These are phyloP conservation scores for Lichenothelia convexa DNA, from an alignment of 495 filamentous ascomycete genomes.

Conservation along the genomic window DNA sequence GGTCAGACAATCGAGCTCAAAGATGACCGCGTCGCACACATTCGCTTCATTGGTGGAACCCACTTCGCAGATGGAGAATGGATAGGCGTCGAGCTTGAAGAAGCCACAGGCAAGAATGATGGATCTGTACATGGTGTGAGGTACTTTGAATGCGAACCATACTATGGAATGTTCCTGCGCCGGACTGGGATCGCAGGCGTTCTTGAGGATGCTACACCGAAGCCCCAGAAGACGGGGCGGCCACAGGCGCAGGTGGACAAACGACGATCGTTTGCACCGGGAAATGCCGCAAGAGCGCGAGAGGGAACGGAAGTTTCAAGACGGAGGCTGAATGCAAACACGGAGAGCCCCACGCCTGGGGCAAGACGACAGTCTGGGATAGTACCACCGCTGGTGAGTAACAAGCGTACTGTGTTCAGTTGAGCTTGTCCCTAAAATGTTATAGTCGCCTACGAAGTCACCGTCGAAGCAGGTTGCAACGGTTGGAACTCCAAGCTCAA, in stretches of 20 bases:
- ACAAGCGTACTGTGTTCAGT: too few species aligned
- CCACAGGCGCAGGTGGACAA: constrained; percentile 2
- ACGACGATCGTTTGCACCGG: constrained; percentile 5
- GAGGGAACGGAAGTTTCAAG: too few species aligned
- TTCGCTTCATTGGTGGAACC: constrained; percentile 67
- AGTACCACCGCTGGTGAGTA: too few species aligned
- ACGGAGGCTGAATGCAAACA: constrained; percentile 5
- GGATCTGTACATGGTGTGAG: constrained; percentile 73
- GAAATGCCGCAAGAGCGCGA: too few species aligned
- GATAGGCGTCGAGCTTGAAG: constrained; percentile 78
- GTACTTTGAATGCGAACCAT: constrained; percentile 72
- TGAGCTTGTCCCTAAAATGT: too few species aligned
- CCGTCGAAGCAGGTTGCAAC: too few species aligned
- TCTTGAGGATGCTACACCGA: constrained; percentile 7
- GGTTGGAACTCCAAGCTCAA: too few species aligned
- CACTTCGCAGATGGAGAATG: constrained; percentile 68
- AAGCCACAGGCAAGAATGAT: constrained; percentile 82
- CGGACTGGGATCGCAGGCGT: not conserved
- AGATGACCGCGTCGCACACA: constrained; percentile 56
- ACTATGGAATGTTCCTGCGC: constrained; percentile 77
- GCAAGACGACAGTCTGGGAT: too few species aligned
- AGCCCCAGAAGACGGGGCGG: not conserved
- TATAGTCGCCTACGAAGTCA: too few species aligned
- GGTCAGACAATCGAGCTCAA: constrained; percentile 54
- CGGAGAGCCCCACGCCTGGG: constrained; percentile 11